Evolutionary conservation across 495 filamentous ascomycete species (phyloP).

Genomic region (Tuber borchii): DNA sequence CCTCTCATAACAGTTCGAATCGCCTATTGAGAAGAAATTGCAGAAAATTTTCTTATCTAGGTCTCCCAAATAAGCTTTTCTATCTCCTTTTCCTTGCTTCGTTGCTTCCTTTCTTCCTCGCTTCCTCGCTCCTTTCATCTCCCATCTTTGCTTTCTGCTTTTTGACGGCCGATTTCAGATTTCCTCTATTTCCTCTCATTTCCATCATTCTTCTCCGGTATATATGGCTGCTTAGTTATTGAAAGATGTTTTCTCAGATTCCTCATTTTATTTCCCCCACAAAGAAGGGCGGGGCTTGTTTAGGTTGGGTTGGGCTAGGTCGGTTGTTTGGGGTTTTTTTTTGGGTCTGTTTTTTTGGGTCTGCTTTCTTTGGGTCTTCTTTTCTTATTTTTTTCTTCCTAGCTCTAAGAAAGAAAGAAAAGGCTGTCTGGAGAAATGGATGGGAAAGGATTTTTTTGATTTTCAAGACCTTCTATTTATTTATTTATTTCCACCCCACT

Average conservation of each 20-base stretch:
- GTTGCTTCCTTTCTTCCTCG: too few relatives aligned
- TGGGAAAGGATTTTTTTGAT: not conserved
- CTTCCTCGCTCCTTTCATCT: not conserved
- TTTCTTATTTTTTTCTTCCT: not conserved
- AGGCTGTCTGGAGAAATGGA: not conserved
- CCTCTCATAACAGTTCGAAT: not conserved
- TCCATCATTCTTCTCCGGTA: not conserved
- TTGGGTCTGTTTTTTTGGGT: not conserved
- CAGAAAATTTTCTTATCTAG: not conserved
- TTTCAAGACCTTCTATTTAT: not conserved
- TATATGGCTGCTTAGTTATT: not conserved
- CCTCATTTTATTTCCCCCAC: not conserved
- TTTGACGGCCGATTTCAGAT: not conserved
- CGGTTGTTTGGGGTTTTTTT: too few relatives aligned
- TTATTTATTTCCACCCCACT: not conserved
- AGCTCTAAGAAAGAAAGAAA: not conserved
- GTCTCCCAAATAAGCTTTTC: not conserved
- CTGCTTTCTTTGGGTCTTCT: not conserved
- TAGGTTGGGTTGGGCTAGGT: not conserved
- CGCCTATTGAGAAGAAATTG: not conserved
- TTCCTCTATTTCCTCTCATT: not conserved
- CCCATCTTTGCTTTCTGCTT: not conserved
- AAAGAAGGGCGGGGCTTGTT: not conserved
- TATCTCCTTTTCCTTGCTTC: not conserved
- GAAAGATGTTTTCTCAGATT: not conserved